Base-by-base conservation (phyloP, 345 rosid genomes). In the Arabidopsis arenosa region DNA sequence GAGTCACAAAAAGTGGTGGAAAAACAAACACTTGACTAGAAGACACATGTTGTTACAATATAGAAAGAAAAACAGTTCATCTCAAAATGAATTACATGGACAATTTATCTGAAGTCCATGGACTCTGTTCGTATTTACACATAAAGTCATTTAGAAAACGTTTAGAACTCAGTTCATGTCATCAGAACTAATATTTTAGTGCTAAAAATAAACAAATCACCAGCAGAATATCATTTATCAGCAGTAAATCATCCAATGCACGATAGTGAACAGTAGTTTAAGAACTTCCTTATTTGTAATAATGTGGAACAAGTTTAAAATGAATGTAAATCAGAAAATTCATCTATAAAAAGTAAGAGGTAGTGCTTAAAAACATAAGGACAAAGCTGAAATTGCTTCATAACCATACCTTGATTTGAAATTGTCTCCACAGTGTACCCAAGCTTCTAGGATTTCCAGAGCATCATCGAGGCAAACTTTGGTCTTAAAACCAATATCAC, bases 401-500 rank as follows among this genome's bases (percentile, higher is more conserved):
- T 14, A 56, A 65, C 52, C 47, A 21, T 47, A 51, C 98, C 97
- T 93, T 76, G 93, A 85, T 66, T 84, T 88, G 59, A 88, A 93
- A 74, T 89, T 63, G 60, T 58, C 63, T 68, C 79, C 80, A 26
- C 84, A 85, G 35, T 73, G 75, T 72, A 83, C 84, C 96, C 93
- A 91, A 52, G 66, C 63, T 83, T 78, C 80, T 55, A 89, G 75
- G 60, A 86, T 80, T 65, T 86, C 81, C 68, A 87, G 78, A 17
- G 83, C 82, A 81, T 91, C 98, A 58, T 80, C 77, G 35, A 88
- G 64, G 56, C 82, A 67, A 73, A 93, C 96, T 79, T 83, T 80
- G 54, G 94, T 86, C 85, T 86, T 93, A 57, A 91, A 87, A 73
- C 91, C 97, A 75, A 91, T 78, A 80, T 83, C 89, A 63, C 63